Evolutionary conservation across 2,329 filamentous ascomycete species (phyloP), one percentile per base, ranked within the genome.

Genomic region (Hypoxylon sp.): DNA sequence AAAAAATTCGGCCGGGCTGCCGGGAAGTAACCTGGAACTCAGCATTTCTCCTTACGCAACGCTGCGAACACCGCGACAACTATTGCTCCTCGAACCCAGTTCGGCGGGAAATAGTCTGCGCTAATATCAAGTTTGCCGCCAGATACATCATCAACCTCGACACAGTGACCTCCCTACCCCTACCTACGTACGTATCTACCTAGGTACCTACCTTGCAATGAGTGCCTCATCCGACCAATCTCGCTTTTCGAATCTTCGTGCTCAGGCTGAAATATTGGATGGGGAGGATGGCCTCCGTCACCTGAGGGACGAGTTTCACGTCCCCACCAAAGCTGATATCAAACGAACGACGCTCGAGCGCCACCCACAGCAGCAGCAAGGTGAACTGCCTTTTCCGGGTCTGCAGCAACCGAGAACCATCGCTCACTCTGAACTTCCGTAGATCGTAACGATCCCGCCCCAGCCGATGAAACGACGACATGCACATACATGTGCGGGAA

Each of bases 401-500:
- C 27, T 66, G 14, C 37, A 61, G 48, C 58, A 61, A 66, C 63
- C 67, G 57, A 55, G 54, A 59, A 51, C 30, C 25, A 20, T 68
- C 42, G 53, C 68, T 72, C 63, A 68, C 64, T 74, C 51, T 67
- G 61, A 70, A 71, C 65, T 56, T 72, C 65, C 66, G 57, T 76
- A 77, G 76, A 75, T 75, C 65, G 69, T 72, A 73, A 67, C 65
- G 67, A 70, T 70, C 63, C 70, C 61, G 72, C 58, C 49, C 61
- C 64, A 67, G 64, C 70, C 69, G 73, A 77, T 68, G 75, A 74
- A 63, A 70, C 72, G 49, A 70, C 69, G 51, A 62, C 71, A 64
- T 78, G 86, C 74, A 89, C 91, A 66, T 95, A 95, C 76, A 85
- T 95, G 46, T 94, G 92, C 76, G 92, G 92, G 42, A 95, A 95